Percentiles rank a stretch among this genome's conserved stretches.
Conservation (phyloP, 2,329 filamentous ascomycete species). For the Pochonia chlamydosporia region DNA sequence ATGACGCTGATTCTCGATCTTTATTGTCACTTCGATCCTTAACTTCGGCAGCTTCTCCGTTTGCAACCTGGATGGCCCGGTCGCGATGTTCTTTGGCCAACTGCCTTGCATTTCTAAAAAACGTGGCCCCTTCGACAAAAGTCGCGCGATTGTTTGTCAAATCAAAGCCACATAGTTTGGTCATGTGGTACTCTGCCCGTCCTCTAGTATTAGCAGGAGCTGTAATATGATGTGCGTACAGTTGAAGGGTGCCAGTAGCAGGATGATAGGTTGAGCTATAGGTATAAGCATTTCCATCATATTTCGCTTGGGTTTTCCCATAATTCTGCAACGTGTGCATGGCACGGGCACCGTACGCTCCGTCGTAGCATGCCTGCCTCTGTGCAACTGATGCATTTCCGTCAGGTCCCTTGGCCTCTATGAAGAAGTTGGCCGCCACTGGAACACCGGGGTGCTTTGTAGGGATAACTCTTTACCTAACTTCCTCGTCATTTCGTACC, state of each 20-base stretch:
- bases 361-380: constrained; percentile 28
- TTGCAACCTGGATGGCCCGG: background rate
- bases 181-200: background rate
- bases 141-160: background rate
- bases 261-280: constrained; percentile 28
- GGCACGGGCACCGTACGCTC: background rate
- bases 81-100: background rate
- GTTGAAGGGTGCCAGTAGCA: constrained; percentile 11
- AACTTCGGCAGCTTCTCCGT: background rate
- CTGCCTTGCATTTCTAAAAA: background rate
- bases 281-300: constrained; percentile 32
- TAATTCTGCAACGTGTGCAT: constrained; percentile 6
- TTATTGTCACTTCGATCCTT: background rate
- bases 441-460: constrained; percentile 24
- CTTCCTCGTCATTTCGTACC: constrained; percentile 4
- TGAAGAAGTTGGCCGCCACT: constrained; percentile 32
- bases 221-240: no score
- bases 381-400: constrained; percentile 18
- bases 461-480: constrained; percentile 25
- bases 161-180: background rate
- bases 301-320: constrained; percentile 16
- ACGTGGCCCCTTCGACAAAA: background rate
- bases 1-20: background rate
- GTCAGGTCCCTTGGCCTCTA: constrained; percentile 30
- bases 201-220: no score